Percentiles rank a stretch among this genome's conserved stretches.
Evolutionary conservation across 371 early-diverging fungal species (phyloP).

Genomic region (Umbelopsis sp.): DNA sequence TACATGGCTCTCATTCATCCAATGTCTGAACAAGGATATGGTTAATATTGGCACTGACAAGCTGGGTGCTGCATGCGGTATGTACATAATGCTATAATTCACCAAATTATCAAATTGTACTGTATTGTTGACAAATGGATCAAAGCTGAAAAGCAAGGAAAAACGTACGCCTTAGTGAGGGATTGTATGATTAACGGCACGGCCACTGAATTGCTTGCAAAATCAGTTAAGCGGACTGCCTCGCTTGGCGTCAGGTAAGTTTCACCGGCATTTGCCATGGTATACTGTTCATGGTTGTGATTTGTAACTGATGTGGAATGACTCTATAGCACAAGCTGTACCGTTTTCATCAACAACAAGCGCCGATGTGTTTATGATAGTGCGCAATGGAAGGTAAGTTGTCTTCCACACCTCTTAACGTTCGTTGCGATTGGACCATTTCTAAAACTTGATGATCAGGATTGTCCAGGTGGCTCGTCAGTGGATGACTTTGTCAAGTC

Average conservation of each 20-base stretch:
- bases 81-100: not conserved
- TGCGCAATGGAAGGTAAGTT: constrained; percentile 39
- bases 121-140: not conserved
- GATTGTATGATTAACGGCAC: constrained; percentile 18
- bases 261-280: not conserved
- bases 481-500: constrained; percentile 36
- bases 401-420: not conserved
- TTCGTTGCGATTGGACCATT: not conserved
- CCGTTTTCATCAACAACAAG: constrained; percentile 47
- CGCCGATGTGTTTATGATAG: constrained; percentile 56
- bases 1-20: constrained; percentile 42
- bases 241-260: constrained; percentile 39
- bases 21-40: constrained; percentile 31
- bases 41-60: constrained; percentile 25
- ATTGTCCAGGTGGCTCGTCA: constrained; percentile 36
- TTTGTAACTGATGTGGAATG: not conserved
- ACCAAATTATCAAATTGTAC: not conserved
- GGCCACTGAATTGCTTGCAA: constrained; percentile 23
- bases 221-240: constrained; percentile 28
- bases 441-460: constrained; percentile 16
- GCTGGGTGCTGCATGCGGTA: constrained; percentile 30
- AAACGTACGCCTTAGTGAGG: constrained; percentile 24
- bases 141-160: constrained; percentile 23
- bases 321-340: constrained; percentile 50
- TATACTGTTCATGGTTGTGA: not conserved